These are phyloP conservation scores for Iris macrosiphon DNA, from an alignment of 106 monocot genomes.

Conservation along the genomic window DNA sequence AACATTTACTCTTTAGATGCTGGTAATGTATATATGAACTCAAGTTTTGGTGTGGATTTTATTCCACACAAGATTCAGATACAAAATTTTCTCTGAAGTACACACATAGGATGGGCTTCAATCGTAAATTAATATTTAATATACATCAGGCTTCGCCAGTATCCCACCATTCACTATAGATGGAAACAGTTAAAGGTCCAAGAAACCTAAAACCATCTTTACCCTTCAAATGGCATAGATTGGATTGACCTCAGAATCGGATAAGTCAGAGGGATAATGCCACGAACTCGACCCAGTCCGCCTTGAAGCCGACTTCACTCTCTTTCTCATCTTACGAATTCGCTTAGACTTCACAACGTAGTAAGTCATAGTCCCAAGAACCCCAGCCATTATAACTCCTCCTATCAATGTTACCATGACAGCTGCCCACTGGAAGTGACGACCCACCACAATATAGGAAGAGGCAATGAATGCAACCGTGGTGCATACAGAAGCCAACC, in stretches of 20 bases:
- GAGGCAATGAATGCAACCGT: constrained; percentile 23
- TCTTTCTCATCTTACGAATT: constrained; percentile 16
- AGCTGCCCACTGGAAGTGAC: constrained; percentile 20
- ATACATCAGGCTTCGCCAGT: not conserved
- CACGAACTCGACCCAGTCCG: constrained; percentile 8
- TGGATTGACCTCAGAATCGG: constrained; percentile 22
- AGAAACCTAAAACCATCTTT: not conserved
- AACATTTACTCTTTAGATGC: no score
- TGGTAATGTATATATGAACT: not conserved
- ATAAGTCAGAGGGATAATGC: constrained; percentile 20
- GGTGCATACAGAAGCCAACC: constrained; percentile 26
- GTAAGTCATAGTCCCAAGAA: constrained; percentile 33
- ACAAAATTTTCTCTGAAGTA: constrained; percentile 1
- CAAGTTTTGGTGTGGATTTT: not conserved
- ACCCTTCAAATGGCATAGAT: constrained; percentile 23
- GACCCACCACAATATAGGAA: constrained; percentile 24
- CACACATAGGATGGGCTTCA: not conserved
- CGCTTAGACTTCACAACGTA: constrained; percentile 29
- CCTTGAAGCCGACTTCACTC: constrained; percentile 9
- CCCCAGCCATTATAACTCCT: constrained; percentile 25
- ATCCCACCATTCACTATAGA: not conserved
- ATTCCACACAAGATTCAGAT: constrained; percentile 3
- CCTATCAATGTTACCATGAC: constrained; percentile 22
- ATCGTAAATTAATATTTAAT: not conserved
- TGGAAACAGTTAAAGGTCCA: not conserved